Conservation (phyloP, 2,329 filamentous ascomycete genomes). For the Trichoderma polysporum region DNA sequence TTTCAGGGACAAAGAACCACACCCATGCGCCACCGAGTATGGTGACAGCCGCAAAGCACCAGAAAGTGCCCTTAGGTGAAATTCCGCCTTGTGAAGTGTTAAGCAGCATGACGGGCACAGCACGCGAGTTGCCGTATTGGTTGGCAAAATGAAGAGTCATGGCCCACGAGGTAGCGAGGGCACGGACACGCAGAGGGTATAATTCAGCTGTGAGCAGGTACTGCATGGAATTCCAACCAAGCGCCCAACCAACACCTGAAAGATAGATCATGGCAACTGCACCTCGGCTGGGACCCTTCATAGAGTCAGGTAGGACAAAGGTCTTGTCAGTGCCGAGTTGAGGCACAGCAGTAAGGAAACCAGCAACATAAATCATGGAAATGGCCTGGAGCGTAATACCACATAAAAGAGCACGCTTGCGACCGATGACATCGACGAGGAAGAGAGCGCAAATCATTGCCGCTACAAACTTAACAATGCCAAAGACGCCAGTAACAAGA, state of each 20-base stretch:
- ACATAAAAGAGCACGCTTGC: conserved; percentile 63
- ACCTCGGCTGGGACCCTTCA: conserved; percentile 60
- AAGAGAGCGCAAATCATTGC: conserved; percentile 71
- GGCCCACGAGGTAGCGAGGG: conserved; percentile 66
- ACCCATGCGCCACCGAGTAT: conserved; percentile 68
- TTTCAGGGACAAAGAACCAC: conserved; percentile 72
- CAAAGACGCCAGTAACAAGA: conserved; percentile 73
- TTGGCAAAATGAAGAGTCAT: conserved; percentile 81
- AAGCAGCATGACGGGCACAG: conserved; percentile 73
- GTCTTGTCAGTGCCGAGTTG: conserved; percentile 50
- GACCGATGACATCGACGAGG: conserved; percentile 75
- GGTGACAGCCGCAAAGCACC: conserved; percentile 71
- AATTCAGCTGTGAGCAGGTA: conserved; percentile 77
- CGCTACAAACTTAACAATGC: conserved; percentile 68
- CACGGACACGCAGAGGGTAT: conserved; percentile 72
- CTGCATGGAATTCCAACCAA: conserved; percentile 75
- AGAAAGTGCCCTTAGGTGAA: conserved; percentile 67
- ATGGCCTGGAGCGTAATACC: conserved; percentile 62
- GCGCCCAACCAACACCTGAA: conserved; percentile 66
- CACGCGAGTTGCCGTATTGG: conserved; percentile 74
- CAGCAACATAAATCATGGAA: conserved; percentile 62
- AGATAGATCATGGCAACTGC: conserved; percentile 74
- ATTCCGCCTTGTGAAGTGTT: conserved; percentile 46
- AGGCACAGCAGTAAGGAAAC: conserved; percentile 63
- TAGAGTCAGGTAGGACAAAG: conserved; percentile 46